A percentile compares a stretch with the other conserved stretches of the same genome.
phyloP scores from a whole-genome alignment of 208 protist species.

The Trypanosoma platydactyli region DNA sequence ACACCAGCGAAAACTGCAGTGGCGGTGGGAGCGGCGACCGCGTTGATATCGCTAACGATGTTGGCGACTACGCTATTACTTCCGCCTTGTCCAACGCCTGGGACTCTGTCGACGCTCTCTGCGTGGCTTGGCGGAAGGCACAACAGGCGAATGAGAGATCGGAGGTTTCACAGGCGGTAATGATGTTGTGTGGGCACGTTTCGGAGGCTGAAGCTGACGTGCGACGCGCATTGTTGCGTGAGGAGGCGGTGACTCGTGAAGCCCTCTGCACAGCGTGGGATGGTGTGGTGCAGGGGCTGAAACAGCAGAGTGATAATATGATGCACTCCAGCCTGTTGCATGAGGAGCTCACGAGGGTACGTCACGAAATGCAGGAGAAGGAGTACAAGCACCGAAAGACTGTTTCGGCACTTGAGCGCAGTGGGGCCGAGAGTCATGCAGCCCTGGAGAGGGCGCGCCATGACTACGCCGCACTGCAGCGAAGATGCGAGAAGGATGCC shows the following conservation, averaged over 20 bases:
- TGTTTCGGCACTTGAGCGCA: slow-evolving; percentile 11
- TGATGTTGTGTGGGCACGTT: not conserved
- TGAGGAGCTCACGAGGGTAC: not conserved
- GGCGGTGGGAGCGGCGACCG: not conserved
- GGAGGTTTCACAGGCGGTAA: not conserved
- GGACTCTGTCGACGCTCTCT: slow-evolving; percentile 19
- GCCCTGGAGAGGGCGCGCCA: not conserved
- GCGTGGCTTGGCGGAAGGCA: slow-evolving; percentile 1
- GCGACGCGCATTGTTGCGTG: not conserved
- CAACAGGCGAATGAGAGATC: not conserved
- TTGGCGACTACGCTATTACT: not conserved
- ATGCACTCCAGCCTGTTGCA: not conserved
- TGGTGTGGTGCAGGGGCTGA: not conserved
- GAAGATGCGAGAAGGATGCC: not conserved
- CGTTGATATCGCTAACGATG: not conserved
- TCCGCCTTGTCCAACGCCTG: slow-evolving; percentile 8
- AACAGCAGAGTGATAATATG: not conserved
- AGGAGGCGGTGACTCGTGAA: slow-evolving; percentile 9
- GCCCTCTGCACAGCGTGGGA: not conserved
- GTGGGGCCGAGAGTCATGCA: slow-evolving; percentile 24
- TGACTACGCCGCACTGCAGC: slow-evolving; percentile 5
- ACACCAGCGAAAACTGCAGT: not conserved
- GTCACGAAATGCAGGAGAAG: slow-evolving; percentile 7
- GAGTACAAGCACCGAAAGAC: not conserved
- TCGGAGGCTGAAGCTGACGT: not conserved